These are phyloP conservation scores for Rhinocladiella similis DNA, from an alignment of 2,329 filamentous ascomycete genomes.

Conservation along the genomic window DNA sequence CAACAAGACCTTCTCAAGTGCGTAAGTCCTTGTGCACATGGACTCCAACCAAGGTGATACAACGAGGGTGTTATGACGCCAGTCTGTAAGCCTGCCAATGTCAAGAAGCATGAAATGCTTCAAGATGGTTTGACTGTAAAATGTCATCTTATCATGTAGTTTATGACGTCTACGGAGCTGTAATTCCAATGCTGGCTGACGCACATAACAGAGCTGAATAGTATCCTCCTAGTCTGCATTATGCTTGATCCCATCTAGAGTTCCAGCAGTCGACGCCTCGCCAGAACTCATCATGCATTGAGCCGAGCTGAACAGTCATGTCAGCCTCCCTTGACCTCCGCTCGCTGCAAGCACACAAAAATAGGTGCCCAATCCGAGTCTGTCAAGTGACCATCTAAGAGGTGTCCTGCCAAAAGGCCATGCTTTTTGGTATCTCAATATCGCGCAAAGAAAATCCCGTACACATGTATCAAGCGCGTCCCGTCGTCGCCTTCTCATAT, in stretches of 20 bases:
- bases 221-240: no score
- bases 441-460: conserved; percentile 11
- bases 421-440: conserved; percentile 28
- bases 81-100: no score
- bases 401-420: conserved; percentile 3
- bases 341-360: not conserved
- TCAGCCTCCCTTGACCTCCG: not conserved
- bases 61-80: no score
- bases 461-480: conserved; percentile 14
- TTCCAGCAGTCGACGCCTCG: not conserved
- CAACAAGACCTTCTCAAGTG: not conserved
- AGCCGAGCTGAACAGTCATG: not conserved
- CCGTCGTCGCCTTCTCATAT: not conserved
- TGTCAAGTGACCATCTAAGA: conserved; percentile 10
- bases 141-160: no score
- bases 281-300: not conserved
- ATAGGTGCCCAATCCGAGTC: conserved; percentile 9
- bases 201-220: no score
- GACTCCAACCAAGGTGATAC: not conserved
- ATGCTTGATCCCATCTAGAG: no score
- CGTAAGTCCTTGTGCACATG: not conserved
- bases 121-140: no score
- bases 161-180: no score
- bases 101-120: no score
- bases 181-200: no score